These are phyloP conservation scores for Achaetomium macrosporum DNA, from an alignment of 2,329 filamentous ascomycete genomes.

Conservation along the genomic window DNA sequence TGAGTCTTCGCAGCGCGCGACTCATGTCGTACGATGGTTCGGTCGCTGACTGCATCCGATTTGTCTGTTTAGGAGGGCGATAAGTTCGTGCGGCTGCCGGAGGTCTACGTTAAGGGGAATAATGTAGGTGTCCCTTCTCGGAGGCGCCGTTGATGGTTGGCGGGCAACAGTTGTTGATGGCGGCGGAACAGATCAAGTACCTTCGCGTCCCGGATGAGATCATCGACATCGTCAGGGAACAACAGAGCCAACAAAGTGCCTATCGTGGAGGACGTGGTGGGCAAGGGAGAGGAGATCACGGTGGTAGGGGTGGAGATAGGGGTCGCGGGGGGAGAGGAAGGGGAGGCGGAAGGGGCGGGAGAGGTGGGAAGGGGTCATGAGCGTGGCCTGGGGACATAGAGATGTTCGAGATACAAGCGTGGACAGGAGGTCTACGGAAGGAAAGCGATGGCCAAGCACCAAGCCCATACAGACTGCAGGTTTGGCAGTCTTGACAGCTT, in stretches of 20 bases:
- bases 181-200: conserved; percentile 78
- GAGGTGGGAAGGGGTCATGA: conserved; percentile 16
- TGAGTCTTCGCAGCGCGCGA: conserved; percentile 32
- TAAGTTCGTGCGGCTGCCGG: conserved; percentile 84
- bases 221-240: conserved; percentile 87
- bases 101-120: conserved; percentile 95
- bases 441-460: not conserved
- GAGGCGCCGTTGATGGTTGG: not conserved
- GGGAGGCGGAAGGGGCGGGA: conserved; percentile 19
- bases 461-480: not conserved
- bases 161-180: conserved; percentile 18
- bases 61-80: conserved; percentile 67
- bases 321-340: conserved; percentile 44
- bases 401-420: not conserved
- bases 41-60: not conserved
- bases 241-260: conserved; percentile 59
- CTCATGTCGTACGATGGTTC: not conserved
- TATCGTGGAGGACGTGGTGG: conserved; percentile 61
- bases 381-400: not conserved
- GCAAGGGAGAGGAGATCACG: conserved; percentile 50
- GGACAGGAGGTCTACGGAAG: not conserved
- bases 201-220: conserved; percentile 94
- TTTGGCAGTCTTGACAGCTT: not conserved
- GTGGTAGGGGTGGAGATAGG: conserved; percentile 47
- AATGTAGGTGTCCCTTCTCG: conserved; percentile 61